Evolutionary conservation across 2,329 filamentous ascomycete species (phyloP).

Genomic region (Hymenoscyphus scutula): DNA sequence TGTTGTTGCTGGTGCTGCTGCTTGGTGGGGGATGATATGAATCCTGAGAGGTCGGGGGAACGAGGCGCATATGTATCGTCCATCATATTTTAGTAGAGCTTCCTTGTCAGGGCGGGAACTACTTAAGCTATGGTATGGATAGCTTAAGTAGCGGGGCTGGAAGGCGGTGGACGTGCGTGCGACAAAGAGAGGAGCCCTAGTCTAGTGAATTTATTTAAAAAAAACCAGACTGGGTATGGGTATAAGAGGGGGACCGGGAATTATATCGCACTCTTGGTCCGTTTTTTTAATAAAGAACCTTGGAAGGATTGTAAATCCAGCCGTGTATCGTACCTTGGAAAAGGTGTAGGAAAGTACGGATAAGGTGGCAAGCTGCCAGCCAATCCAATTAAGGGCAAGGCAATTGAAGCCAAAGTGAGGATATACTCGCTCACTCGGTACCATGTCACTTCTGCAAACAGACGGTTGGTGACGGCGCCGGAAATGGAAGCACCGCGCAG

Average conservation of each 20-base stretch:
- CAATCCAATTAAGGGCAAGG: background rate
- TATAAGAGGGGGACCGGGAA: too few species aligned
- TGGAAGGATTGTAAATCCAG: background rate
- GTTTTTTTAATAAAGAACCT: background rate
- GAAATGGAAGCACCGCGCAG: too few species aligned
- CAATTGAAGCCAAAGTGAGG: background rate
- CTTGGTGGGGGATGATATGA: constrained; percentile 29
- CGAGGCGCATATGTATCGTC: constrained; percentile 37
- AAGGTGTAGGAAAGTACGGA: background rate
- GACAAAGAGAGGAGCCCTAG: constrained; percentile 4
- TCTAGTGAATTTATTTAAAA: constrained; percentile 2
- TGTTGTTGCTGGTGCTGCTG: constrained; percentile 28
- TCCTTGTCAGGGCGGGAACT: background rate
- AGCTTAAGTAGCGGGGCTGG: constrained; percentile 6
- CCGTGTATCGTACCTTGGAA: background rate
- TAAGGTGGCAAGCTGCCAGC: background rate
- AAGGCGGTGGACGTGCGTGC: constrained; percentile 25
- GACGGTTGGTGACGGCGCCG: background rate
- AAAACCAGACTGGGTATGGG: background rate
- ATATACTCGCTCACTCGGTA: background rate
- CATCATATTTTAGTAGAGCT: constrained; percentile 21
- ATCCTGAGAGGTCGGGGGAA: constrained; percentile 37
- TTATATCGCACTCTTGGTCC: background rate
- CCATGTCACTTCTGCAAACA: constrained; percentile 1
- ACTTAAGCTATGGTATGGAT: background rate